phyloP scores from a whole-genome alignment of 1,284 basidiomycete genomes.

The Fereydounia khargensis region DNA sequence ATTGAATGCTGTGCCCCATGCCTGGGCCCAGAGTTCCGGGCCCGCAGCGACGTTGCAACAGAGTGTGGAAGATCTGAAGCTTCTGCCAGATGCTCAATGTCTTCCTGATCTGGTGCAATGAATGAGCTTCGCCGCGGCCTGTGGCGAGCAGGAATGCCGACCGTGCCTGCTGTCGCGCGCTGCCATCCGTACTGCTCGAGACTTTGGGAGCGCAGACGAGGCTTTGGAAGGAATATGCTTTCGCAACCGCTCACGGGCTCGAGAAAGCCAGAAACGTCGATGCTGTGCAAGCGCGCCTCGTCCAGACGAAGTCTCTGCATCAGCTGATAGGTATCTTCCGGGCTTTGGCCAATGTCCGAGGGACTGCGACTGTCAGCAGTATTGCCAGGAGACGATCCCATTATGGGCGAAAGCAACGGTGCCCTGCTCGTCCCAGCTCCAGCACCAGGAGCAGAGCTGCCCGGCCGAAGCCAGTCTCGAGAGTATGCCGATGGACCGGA shows the following conservation, averaged over 20 bases:
- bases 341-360: background rate
- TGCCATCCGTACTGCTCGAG: background rate
- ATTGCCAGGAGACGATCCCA: background rate
- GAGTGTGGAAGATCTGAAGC: too few relatives aligned
- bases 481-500: too few relatives aligned
- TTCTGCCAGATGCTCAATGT: too few relatives aligned
- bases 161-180: background rate
- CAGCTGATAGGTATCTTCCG: background rate
- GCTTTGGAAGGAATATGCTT: conserved; percentile 11
- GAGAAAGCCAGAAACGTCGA: conserved; percentile 1
- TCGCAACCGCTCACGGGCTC: conserved; percentile 20
- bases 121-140: background rate
- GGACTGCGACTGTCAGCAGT: background rate
- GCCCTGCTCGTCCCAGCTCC: too few relatives aligned
- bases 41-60: too few relatives aligned
- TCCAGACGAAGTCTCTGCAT: background rate
- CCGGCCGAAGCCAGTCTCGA: too few relatives aligned
- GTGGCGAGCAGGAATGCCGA: background rate
- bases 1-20: too few relatives aligned
- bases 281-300: background rate
- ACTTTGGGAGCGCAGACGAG: conserved; percentile 17
- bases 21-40: too few relatives aligned
- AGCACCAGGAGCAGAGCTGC: too few relatives aligned
- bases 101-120: too few relatives aligned
- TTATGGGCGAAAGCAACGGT: background rate